These are phyloP conservation scores for Termitomyces sp. DNA, from an alignment of 768 basidiomycete species.

Conservation along the genomic window DNA sequence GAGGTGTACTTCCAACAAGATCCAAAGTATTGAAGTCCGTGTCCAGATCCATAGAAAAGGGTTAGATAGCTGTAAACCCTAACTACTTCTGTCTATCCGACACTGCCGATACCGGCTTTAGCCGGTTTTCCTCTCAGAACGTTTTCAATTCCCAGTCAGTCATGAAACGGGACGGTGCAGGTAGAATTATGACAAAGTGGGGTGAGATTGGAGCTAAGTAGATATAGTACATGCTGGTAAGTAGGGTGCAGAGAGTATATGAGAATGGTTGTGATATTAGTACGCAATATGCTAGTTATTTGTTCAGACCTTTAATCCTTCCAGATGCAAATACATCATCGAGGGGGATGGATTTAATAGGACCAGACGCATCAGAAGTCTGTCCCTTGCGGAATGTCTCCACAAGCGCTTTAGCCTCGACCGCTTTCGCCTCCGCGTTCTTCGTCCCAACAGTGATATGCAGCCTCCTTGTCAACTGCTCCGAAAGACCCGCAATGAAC, in stretches of 20 bases:
- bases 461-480: constrained; percentile 45
- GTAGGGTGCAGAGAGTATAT: no score
- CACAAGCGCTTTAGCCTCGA: constrained; percentile 72
- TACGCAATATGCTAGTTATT: not conserved
- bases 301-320: constrained; percentile 17
- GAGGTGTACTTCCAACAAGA: not conserved
- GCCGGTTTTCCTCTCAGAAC: not conserved
- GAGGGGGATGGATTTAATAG: constrained; percentile 10
- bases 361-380: constrained; percentile 9
- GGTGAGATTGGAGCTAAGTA: no score
- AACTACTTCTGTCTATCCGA: no score
- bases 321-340: constrained; percentile 13
- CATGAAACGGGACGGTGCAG: no score
- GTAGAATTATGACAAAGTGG: no score
- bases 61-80: not conserved
- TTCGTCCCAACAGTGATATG: constrained; percentile 89
- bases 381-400: constrained; percentile 43
- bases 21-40: not conserved
- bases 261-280: not conserved
- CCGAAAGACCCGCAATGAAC: constrained; percentile 46
- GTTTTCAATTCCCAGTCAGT: no score
- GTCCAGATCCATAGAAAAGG: constrained; percentile 10
- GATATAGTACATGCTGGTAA: not conserved
- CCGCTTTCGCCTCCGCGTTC: constrained; percentile 44
- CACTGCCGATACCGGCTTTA: not conserved